Conservation (phyloP, 2,329 filamentous ascomycete genomes). For the Epichloe sibirici region DNA sequence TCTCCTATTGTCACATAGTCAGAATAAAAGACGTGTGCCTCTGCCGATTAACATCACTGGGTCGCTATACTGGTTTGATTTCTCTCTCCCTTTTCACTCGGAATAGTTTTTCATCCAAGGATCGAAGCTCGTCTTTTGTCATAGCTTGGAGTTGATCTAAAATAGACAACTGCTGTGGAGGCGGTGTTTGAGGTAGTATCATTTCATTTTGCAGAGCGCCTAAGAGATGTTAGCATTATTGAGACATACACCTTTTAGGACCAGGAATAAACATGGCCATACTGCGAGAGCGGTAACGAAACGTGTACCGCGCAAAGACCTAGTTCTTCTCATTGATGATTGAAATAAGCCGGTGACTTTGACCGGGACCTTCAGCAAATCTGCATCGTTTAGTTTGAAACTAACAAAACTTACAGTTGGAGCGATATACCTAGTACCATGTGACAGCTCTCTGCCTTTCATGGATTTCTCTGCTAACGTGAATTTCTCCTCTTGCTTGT, state of each 20-base stretch:
- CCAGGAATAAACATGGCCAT: not conserved
- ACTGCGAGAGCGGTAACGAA: slow-evolving; percentile 14
- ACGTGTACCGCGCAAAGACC: slow-evolving; percentile 4
- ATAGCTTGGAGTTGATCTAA: slow-evolving; percentile 6
- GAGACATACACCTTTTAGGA: not conserved
- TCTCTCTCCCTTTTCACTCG: slow-evolving; percentile 2
- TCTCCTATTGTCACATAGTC: not conserved
- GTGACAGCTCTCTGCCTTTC: slow-evolving; percentile 16
- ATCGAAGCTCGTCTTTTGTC: slow-evolving; percentile 9
- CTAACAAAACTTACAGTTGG: not conserved
- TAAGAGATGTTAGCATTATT: not conserved
- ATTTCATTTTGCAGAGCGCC: slow-evolving; percentile 12
- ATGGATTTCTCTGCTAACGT: slow-evolving; percentile 13
- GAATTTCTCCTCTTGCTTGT: not conserved
- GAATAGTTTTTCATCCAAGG: slow-evolving; percentile 11
- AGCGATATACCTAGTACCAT: slow-evolving; percentile 11
- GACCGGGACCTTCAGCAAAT: not conserved
- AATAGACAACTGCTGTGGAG: not conserved
- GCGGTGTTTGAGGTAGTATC: slow-evolving; percentile 11
- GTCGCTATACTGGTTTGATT: not conserved
- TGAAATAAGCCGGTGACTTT: too few species aligned
- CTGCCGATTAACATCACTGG: not conserved
- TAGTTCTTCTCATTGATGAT: too few species aligned
- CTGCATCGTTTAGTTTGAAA: not conserved
- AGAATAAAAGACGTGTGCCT: not conserved